These are phyloP conservation scores for Lagerstroemia speciosa DNA, from an alignment of 345 rosid genomes.

Conservation along the genomic window DNA sequence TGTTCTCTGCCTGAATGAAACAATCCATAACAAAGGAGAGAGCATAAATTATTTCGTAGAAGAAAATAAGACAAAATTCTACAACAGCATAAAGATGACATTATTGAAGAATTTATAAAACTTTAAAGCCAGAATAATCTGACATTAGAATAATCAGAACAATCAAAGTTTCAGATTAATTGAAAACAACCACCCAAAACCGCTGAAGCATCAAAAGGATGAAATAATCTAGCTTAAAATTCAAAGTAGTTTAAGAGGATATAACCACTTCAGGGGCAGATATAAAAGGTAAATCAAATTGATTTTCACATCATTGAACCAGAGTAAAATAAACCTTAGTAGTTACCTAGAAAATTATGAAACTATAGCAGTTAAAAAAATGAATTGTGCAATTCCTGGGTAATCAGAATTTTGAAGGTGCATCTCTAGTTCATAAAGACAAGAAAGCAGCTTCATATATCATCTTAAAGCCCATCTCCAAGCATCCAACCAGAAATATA, in stretches of 20 bases:
- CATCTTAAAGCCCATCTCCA: not conserved
- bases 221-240: not conserved
- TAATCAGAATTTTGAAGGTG: not conserved
- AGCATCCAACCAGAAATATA: not conserved
- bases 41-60: not conserved
- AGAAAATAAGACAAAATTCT: not conserved
- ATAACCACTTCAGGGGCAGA: not conserved
- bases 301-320: not conserved
- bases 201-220: not conserved
- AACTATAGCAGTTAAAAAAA: not conserved
- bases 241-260: not conserved
- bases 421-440: not conserved
- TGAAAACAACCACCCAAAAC: not conserved
- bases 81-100: not conserved
- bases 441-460: not conserved
- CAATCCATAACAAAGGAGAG: not conserved
- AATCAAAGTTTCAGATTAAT: not conserved
- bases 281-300: not conserved
- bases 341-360: not conserved
- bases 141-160: not conserved
- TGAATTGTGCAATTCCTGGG: not conserved
- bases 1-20: conserved; percentile 56
- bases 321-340: not conserved
- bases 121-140: not conserved
- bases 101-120: not conserved